Percentiles rank a stretch among this genome's conserved stretches.
Evolutionary conservation across 495 filamentous ascomycete species (phyloP).

Genomic region (Hypoxylon lenormandii): DNA sequence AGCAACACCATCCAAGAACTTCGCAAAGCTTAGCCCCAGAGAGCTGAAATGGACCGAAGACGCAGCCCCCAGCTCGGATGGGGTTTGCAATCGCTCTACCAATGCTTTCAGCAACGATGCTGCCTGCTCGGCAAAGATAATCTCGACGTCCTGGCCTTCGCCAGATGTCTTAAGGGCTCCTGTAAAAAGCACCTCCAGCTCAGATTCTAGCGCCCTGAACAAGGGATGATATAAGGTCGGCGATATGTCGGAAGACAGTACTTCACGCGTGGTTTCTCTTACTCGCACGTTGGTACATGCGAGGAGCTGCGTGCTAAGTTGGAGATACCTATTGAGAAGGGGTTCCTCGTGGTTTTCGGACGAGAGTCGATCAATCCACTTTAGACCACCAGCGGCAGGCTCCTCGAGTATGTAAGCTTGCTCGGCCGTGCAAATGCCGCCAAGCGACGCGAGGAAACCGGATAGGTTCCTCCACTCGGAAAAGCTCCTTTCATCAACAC

Average conservation of each 20-base stretch:
- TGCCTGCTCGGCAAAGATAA: constrained; percentile 73
- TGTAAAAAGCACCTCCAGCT: constrained; percentile 69
- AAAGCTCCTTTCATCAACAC: constrained; percentile 65
- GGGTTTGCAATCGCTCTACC: constrained; percentile 69
- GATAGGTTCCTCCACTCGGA: constrained; percentile 75
- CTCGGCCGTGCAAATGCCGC: constrained; percentile 73
- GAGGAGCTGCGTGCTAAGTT: constrained; percentile 70
- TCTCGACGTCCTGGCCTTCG: constrained; percentile 67
- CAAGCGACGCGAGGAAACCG: constrained; percentile 73
- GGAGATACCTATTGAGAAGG: constrained; percentile 69
- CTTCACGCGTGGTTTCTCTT: constrained; percentile 72
- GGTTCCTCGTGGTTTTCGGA: constrained; percentile 69
- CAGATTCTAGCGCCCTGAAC: constrained; percentile 70
- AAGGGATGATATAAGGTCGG: constrained; percentile 69
- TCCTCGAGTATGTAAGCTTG: constrained; percentile 67
- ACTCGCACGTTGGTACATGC: constrained; percentile 71
- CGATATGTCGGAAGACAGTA: constrained; percentile 70
- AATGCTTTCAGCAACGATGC: constrained; percentile 70
- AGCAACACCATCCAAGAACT: constrained; percentile 66
- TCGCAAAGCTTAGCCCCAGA: constrained; percentile 70
- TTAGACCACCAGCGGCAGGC: constrained; percentile 65
- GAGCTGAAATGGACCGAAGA: constrained; percentile 70
- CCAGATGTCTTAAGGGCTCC: constrained; percentile 62
- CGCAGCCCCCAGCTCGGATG: constrained; percentile 68
- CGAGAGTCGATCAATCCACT: constrained; percentile 72